Base-by-base conservation (phyloP, 2,329 filamentous ascomycete species). In the Ophiostoma perfectum region DNA sequence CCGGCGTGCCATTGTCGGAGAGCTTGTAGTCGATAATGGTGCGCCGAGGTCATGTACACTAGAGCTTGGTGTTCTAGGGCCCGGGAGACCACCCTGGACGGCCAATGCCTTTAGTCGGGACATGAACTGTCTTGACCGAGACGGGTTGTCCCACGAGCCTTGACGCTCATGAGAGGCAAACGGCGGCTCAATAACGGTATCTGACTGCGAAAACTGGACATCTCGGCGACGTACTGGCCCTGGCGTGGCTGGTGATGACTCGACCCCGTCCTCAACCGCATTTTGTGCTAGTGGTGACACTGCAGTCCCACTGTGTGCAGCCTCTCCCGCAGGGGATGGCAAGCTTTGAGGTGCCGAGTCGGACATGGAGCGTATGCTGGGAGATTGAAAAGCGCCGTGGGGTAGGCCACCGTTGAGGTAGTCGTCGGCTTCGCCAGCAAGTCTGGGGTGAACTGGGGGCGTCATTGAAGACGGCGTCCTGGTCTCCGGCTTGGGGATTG, bases 41-140 rank as follows among this genome's bases (percentile, higher is more conserved):
- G 74, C 65, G 2, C 55, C 58, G 6, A 79, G 11, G 73, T 72
- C 9, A 74, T 72, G 70, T 70, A 6, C 2, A 2, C 64, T 49
- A 0, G 72, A 69, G 38, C 75, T 72, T 70, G 80, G 75, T 72
- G 80, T 76, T 75, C 78, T 77, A 44, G 83, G 78, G n/a, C 78
- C 78, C 67, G 84, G 83, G 12, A 82, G 76, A 38, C 77, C 77
- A n/a, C 81, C 78, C 7, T 80, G 78, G 11, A 82, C 84, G 36
- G 91, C 86, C 68, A 96, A 80, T 3, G 91, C 89, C 75, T 90
- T 92, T 71, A 96, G 78, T 76, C 90, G 93, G 18, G 89, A 89
- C 78, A 96, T 92, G 72, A 96, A 83, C 38, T 89, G 89, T 36
- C 85, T 84, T 77, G 88, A 89, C 68, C 79, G 81, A 14, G 81